A percentile compares a stretch with the other conserved stretches of the same genome.
Evolutionary conservation across 768 basidiomycete species (phyloP).

Genomic region (Boletus subparvulus): DNA sequence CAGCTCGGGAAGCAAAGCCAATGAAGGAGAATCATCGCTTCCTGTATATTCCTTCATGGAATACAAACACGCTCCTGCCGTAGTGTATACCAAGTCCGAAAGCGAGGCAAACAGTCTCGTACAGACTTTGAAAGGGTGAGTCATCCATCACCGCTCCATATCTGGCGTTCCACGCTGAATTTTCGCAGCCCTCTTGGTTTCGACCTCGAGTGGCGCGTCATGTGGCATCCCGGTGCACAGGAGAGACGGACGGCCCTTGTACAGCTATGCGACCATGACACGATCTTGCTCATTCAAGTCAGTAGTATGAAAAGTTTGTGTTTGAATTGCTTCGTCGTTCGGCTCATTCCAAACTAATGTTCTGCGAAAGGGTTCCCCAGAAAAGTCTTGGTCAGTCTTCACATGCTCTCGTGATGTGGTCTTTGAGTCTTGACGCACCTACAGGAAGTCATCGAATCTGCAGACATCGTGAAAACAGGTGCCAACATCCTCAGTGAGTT

Average conservation of each 20-base stretch:
- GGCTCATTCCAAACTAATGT: neutral
- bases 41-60: slow-evolving; percentile 42
- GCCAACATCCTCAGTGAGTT: slow-evolving; percentile 48
- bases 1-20: neutral
- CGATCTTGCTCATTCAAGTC: slow-evolving; percentile 49
- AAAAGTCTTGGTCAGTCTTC: slow-evolving; percentile 37
- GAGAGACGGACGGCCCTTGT: slow-evolving; percentile 44
- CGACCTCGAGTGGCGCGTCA: slow-evolving; percentile 51
- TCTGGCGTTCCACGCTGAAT: neutral
- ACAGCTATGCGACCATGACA: slow-evolving; percentile 43
- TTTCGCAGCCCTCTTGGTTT: slow-evolving; percentile 45
- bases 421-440: neutral
- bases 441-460: slow-evolving; percentile 47
- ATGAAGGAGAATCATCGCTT: slow-evolving; percentile 12
- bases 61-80: slow-evolving; percentile 28
- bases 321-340: neutral
- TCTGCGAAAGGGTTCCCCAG: slow-evolving; percentile 40
- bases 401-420: neutral
- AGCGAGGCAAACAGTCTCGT: slow-evolving; percentile 43
- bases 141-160: neutral
- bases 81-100: slow-evolving; percentile 42
- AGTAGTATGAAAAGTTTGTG: slow-evolving; percentile 46
- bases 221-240: slow-evolving; percentile 29
- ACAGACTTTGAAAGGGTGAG: slow-evolving; percentile 38
- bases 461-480: slow-evolving; percentile 43